Base-by-base conservation (phyloP, 139 green algal genomes). In the Raphidocelis subcapitata region DNA sequence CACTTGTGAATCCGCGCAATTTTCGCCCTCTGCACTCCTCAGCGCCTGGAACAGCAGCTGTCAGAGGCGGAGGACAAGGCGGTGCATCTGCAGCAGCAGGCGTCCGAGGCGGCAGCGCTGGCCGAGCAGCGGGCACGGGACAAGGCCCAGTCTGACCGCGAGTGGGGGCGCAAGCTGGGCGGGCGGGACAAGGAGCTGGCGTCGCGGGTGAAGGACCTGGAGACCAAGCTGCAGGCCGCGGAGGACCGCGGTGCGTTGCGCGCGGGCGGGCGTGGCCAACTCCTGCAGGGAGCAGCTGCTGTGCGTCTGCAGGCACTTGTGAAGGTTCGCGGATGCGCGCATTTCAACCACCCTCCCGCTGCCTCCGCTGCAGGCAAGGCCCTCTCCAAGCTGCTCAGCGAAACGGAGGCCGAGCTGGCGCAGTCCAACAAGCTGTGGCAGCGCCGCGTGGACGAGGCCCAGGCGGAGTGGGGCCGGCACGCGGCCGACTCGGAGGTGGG, bases 401-500 rank as follows among this genome's bases (percentile, higher is more conserved):
- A 73, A 5, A 61, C 61, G 24, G 44, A 76, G 46, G 31, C 44
- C 18, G 44, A 76, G 60, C 70, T 76, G 70, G 55, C 44, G 5
- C 60, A 76, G 46, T 20, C 26, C 36, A 59, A 69, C 61, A 46
- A 63, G 32, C 31, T 26, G 12, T 23, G 44, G 5, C 59, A 69
- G 29, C 44, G 60, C 29, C 59, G 61, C 31, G 3, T 69, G 32
- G 44, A 76, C 10, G 70, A 59, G 16, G 60, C 60, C 24, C 60
- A 69, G 46, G 59, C 18, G 0, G 10, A 21, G 3, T 76, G 70
- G 70, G 60, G 55, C 23, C 4, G 20, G 33, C 55, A 76, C 28
- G 44, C 69, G 70, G 70, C 70, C 29, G 72, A 85, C 54, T 68
- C 72, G 36, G 72, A 85, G 49, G 72, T 69, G 67, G 68, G 71